Base-by-base conservation (phyloP, 2,329 filamentous ascomycete genomes). In the Ophioceras dolichostomum region DNA sequence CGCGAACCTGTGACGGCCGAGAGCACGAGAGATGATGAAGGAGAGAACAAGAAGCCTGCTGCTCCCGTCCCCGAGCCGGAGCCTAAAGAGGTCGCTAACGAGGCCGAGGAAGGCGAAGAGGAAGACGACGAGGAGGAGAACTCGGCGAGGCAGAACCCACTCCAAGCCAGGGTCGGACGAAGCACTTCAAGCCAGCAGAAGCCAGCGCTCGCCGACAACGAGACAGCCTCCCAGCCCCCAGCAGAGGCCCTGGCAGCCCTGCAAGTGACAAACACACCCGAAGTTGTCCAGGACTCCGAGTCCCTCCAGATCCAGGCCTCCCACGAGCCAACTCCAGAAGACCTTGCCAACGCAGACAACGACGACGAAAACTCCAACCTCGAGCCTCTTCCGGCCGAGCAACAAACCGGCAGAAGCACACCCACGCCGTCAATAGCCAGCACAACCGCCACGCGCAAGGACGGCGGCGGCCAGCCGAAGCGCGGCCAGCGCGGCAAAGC, bases 401-500 rank as follows among this genome's bases (percentile, higher is more conserved):
- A 39, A n/a, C n/a, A n/a, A 49, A 13, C 21, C 32, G 21, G 12
- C 36, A 38, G 38, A 4, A 19, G n/a, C 19, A 43, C 42, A 7
- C 44, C 41, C 13, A 37, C 45, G 7, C 39, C 41, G n/a, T 43
- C 44, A 6, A 10, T 16, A 5, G 17, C 19, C n/a, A 30, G 24
- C 16, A 39, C 37, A 6, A 38, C n/a, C n/a, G n/a, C 49, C 37
- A 58, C 41, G 46, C 58, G 37, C 49, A 56, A 29, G 49, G 58
- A 41, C 52, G 68, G 65, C 56, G 73, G 67, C 51, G 57, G 45
- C 12, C 67, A 57, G 40, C 49, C 57, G 22, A 82, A 77, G 53
- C 78, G 88, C 40, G 86, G 87, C 21, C 86, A 93, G 56, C 77
- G 75, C 40, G 72, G 71, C 41, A 94, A 94, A 55, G 78, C 79